Base-by-base conservation (phyloP, 257 asterid species). In the Penstemon barbatus region DNA sequence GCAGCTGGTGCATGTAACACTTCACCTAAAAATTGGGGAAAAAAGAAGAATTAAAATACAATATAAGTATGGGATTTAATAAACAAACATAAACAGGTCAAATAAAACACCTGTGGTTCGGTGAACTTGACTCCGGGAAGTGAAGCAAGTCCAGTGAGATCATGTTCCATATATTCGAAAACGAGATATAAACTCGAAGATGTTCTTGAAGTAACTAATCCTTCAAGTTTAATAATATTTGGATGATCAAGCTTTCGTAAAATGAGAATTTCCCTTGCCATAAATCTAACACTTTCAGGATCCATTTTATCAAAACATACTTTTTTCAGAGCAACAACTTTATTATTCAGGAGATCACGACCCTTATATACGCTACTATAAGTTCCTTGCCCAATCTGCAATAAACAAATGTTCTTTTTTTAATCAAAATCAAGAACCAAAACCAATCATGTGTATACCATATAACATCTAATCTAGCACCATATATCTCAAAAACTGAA, bases 1-100 rank as follows among this genome's bases (percentile, higher is more conserved):
- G 86, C 52, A 91, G 83, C 65, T 91, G 98, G 71, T 84, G 80
- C 89, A 89, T 80, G 75, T 82, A 91, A 83, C 96, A 91, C 71
- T 91, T 91, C 36, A 87, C 91, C 98, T 91, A 81, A 43, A 61
- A n/a, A 18, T 61, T 25, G 33, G 33, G 33, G 33, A 6, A 37
- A 12, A 57, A 57, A 57, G 62, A 25, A 25, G 40, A 39, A 57
- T 8, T 10, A 11, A 25, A 57, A 55, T 8, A 58, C 37, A 13
- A 51, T 11, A 8, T 51, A 56, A 37, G 61, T 56, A 13, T 56
- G 39, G 36, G 61, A 56, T 19, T 56, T 56, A 25, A 5, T 8
- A 13, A 55, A 11, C 25, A 39, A 38, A 11, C 42, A 38, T 39
- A 18, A 58, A 57, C 11, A 57, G 38, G n/a, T 57, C 43, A 25